phyloP scores from a whole-genome alignment of 441 rosid genomes.

The Iberis amara region DNA sequence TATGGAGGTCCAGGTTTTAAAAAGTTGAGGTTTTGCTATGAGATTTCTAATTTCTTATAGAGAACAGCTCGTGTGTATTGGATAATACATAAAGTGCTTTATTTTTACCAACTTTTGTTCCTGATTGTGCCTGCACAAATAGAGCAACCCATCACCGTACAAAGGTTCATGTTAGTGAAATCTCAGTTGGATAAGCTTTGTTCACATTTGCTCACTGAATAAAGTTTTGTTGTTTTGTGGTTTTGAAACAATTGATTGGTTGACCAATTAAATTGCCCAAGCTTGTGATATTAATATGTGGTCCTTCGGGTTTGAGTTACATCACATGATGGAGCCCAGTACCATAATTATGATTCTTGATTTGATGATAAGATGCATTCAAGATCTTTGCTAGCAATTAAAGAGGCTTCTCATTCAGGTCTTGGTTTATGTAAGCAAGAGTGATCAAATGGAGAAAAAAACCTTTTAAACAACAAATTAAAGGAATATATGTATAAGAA shows the following conservation, averaged over 20 bases:
- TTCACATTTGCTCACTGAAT: neutral
- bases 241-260: neutral
- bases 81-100: too few relatives aligned
- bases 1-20: neutral
- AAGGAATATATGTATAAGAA: too few relatives aligned
- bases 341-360: too few relatives aligned
- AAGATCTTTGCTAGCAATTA: too few relatives aligned
- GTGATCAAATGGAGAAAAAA: too few relatives aligned
- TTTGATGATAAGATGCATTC: too few relatives aligned
- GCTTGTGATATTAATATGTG: slow-evolving; percentile 11
- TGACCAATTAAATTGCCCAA: slow-evolving; percentile 4
- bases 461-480: too few relatives aligned
- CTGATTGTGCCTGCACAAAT: slow-evolving; percentile 9
- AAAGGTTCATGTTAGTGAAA: neutral
- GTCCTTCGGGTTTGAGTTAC: slow-evolving; percentile 14
- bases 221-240: slow-evolving; percentile 11
- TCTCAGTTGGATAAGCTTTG: neutral
- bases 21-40: too few relatives aligned
- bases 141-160: slow-evolving; percentile 15
- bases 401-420: too few relatives aligned
- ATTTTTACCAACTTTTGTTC: neutral
- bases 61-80: too few relatives aligned
- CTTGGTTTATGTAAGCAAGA: too few relatives aligned
- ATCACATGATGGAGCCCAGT: slow-evolving; percentile 20
- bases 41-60: too few relatives aligned